Base-by-base conservation (phyloP, 139 green algal species). In the Mesotaenium endlicherianum region DNA sequence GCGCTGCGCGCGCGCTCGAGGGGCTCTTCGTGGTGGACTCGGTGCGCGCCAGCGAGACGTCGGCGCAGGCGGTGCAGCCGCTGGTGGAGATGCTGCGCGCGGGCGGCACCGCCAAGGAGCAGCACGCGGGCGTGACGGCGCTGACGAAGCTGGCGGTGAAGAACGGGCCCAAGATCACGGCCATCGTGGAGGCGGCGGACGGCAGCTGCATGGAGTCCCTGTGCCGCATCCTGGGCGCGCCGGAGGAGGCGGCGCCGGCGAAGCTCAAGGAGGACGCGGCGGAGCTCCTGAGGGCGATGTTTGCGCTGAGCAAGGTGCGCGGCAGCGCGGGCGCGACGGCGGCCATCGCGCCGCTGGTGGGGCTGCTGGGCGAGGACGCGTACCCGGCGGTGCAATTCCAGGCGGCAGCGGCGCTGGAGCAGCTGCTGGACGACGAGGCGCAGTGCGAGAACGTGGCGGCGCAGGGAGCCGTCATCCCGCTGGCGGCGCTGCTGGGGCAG, bases 1-100 rank as follows among this genome's bases (percentile, higher is more conserved):
- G 40, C 17, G 57, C 77, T 31, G 77, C 77, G 20, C 2, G 58
- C 11, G 77, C 77, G 45, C 77, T 84, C 36, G 58, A 59, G 44
- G 77, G 58, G 45, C 39, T 84, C 17, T 84, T 84, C 39, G 57
- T 41, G 41, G 58, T 79, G 14, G 77, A 76, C 34, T 38, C 47
- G 14, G 34, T 79, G 31, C 77, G 77, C 38, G 44, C 34, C 2
- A 53, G 57, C 16, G 77, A 84, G 26, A 49, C 39, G 43, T 31
- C 77, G 34, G 20, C 30, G 57, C 77, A 84, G 16, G 77, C 77
- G 17, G 11, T 84, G n/a, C 36, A 42, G 3, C 77, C 77, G 2
- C 31, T 79, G 8, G 77, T 84, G 58, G 77, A 84, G 30, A 84
- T 84, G 77, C 59, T 84, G 36, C n/a, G n/a, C n/a, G 36, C 42